Evolutionary conservation across 352 stramenopile species (phyloP).

Genomic region (Globisporangium acanthophoron): DNA sequence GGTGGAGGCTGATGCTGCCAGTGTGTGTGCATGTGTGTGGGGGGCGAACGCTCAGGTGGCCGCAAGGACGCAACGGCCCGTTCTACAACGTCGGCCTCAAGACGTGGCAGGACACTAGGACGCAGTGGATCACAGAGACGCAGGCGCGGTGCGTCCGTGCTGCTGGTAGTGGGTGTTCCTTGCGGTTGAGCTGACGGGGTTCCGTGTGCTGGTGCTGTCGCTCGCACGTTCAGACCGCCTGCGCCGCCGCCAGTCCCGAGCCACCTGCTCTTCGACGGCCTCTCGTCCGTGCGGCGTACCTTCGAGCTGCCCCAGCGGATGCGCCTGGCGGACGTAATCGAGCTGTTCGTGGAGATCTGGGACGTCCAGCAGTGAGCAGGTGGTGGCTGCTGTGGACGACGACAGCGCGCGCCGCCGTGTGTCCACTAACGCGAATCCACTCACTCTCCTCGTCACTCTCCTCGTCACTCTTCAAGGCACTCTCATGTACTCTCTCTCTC

Average conservation of each 20-base stretch:
- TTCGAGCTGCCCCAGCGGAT: conserved; percentile 86
- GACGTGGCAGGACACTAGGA: conserved; percentile 70
- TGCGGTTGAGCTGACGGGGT: too few species aligned
- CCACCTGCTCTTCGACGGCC: conserved; percentile 76
- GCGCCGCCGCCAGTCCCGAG: conserved; percentile 59
- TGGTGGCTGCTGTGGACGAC: too few species aligned
- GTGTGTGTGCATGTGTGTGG: background rate
- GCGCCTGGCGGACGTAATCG: conserved; percentile 77
- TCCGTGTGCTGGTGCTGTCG: too few species aligned
- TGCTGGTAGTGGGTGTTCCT: too few species aligned
- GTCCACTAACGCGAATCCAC: background rate
- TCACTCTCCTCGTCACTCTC: background rate
- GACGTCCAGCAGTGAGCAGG: conserved; percentile 70
- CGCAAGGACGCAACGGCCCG: conserved; percentile 80
- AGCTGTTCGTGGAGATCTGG: conserved; percentile 87
- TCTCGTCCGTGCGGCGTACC: conserved; percentile 82
- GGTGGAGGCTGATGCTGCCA: background rate
- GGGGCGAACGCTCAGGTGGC: conserved; percentile 42
- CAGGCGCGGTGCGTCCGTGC: conserved; percentile 43
- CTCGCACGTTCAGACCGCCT: conserved; percentile 33
- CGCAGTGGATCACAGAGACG: conserved; percentile 65
- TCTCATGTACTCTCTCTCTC: too few species aligned
- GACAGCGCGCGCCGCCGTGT: too few species aligned
- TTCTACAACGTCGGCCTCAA: conserved; percentile 80
- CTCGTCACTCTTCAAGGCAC: background rate